Evolutionary conservation across 495 filamentous ascomycete genomes (phyloP).

Genomic region (Penicillium bialowiezense): DNA sequence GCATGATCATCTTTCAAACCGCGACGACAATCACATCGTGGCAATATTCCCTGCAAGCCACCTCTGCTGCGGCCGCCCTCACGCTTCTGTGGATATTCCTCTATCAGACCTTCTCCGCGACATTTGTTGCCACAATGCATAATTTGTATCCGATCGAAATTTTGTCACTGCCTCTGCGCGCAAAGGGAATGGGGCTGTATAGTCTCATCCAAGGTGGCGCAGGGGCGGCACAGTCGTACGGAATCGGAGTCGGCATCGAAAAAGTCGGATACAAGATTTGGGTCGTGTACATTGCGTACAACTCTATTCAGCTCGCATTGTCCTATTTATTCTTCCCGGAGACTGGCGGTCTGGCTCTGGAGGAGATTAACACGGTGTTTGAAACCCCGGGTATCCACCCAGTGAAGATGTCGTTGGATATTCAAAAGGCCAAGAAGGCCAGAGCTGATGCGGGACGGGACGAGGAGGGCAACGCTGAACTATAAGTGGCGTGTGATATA

Average conservation of each 20-base stretch:
- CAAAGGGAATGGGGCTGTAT: conserved; percentile 45
- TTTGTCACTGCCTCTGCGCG: conserved; percentile 35
- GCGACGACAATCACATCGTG: conserved; percentile 41
- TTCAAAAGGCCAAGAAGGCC: conserved; percentile 41
- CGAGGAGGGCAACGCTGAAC: conserved; percentile 8
- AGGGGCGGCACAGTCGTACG: conserved; percentile 35
- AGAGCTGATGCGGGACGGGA: conserved; percentile 17
- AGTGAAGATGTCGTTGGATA: conserved; percentile 45
- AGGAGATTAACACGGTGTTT: conserved; percentile 45
- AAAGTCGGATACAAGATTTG: conserved; percentile 45
- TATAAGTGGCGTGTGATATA: neutral
- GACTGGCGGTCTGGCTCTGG: conserved; percentile 33
- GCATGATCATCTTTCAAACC: conserved; percentile 38
- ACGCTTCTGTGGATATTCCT: conserved; percentile 42
- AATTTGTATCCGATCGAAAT: conserved; percentile 43
- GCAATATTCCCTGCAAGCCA: conserved; percentile 26
- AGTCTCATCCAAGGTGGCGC: conserved; percentile 41
- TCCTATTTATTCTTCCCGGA: conserved; percentile 45
- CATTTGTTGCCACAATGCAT: conserved; percentile 43
- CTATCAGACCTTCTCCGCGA: conserved; percentile 40
- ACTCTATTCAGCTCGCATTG: conserved; percentile 35
- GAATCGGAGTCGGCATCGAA: conserved; percentile 40
- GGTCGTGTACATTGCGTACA: conserved; percentile 44
- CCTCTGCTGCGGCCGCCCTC: conserved; percentile 25
- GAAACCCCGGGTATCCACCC: conserved; percentile 41